Evolutionary conservation across 306 rosid species (phyloP), one percentile per base, ranked within the genome.

Genomic region (Astragalus membranaceus): DNA sequence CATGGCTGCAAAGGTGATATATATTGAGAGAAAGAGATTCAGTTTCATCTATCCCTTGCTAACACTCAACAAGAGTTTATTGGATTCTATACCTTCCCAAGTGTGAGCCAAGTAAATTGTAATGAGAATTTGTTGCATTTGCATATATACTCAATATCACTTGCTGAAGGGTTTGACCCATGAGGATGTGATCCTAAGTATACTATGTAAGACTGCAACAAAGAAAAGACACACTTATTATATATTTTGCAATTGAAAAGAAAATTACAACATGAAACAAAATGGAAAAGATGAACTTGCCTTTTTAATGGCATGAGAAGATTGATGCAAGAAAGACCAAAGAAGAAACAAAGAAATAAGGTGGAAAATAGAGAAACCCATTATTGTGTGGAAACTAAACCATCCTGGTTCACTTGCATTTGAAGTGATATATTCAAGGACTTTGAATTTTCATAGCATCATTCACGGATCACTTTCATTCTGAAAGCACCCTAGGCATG

Each of bases 171-270:
- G 60, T 78, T 32, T 64, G 64, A 58, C 1, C 87, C 85, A 70
- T 84, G 87, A 15, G 89, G 80, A 57, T 85, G 85, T 78, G 85
- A 67, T 76, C 89, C 88, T 47, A 87, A 70, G 62, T 87, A 87
- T 3, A 87, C 89, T 50, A 87, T 77, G 44, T 78, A 85, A 37
- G 89, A 81, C 86, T 87, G 80, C 77, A 79, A 66, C 72, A 65
- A 13, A 65, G 32, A 13, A 55, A 35, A 32, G 8, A 4, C 12
- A 2, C 43, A 12, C 35, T 48, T 15, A 52, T 16, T 0, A 6
- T 7, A 46, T 46, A 46, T 39, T 26, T 13, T 26, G 63, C 12
- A 50, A 41, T 51, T 37, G 17, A 61, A 59, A 50, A 15, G 0
- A 26, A n/a, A n/a, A 70, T 9, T 4, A 55, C 9, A 41, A 23